Evolutionary conservation across 768 basidiomycete genomes (phyloP), one percentile per base, ranked within the genome.

Genomic region (Pisolithus marmoratus): DNA sequence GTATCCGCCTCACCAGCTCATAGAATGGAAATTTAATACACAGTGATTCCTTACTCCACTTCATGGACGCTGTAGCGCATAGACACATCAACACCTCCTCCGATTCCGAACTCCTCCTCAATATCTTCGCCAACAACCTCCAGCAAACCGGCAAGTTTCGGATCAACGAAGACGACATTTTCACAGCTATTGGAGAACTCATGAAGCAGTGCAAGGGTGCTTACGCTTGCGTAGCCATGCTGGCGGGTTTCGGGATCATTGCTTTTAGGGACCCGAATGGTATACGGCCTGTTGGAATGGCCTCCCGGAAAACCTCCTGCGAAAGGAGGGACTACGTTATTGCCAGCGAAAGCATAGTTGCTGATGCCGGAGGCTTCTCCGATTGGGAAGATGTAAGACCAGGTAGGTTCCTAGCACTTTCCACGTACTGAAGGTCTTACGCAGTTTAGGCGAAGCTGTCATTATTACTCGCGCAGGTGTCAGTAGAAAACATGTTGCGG

Each of bases 11-110:
- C 46, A 53, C 17, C 19, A 15, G 27, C 31, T 15, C 47, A 15
- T 62, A 99, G 94, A 99, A 99, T 71, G 96, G 96, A 38, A 99
- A 99, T 69, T 82, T 98, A 31, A 95, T 96, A 74, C 94, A 99
- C 73, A 94, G 94, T 4, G 67, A 75, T 11, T 76, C 82, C 38
- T 77, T 99, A n/a, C 78, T 94, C 57, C 86, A 87, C 61, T 95
- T 84, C 72, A 89, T 99, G 81, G 96, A 99, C 61, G 89, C 91
- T 20, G 90, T 86, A 24, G 95, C 94, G 11, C 96, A 99, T 71
- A 81, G 96, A 38, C 96, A 99, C 68, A 98, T 97, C 74, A 99
- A 99, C 73, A 99, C 96, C 8, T 90, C 92, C 41, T 96, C 93
- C 24, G 96, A 99, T 73, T 98, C 95, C 4, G 96, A 99, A 70